These are phyloP conservation scores for Pseudogymnoascus sp. DNA, from an alignment of 2,329 filamentous ascomycete genomes.

Conservation along the genomic window DNA sequence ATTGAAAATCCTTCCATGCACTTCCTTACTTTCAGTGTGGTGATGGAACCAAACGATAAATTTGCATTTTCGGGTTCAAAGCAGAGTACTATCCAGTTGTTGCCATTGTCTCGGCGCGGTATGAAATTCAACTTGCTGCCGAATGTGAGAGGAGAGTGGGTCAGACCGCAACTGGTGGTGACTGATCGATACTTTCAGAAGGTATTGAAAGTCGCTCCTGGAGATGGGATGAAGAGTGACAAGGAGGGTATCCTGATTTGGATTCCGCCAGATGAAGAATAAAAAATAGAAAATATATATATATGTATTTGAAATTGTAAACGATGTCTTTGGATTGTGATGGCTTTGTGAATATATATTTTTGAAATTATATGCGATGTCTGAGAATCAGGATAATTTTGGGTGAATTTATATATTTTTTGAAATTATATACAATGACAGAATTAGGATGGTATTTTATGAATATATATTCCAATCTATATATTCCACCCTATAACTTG, in stretches of 20 bases:
- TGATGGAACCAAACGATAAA: constrained; percentile 84
- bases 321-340: constrained; percentile 7
- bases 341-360: constrained; percentile 8
- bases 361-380: constrained; percentile 6
- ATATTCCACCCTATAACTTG: not conserved
- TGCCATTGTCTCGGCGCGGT: constrained; percentile 69
- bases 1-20: constrained; percentile 94
- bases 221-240: constrained; percentile 59
- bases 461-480: not conserved
- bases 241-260: constrained; percentile 58
- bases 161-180: constrained; percentile 66
- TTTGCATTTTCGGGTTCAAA: constrained; percentile 93
- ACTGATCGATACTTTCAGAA: constrained; percentile 92
- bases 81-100: constrained; percentile 66
- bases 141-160: constrained; percentile 56
- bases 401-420: constrained; percentile 2
- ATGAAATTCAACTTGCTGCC: constrained; percentile 71
- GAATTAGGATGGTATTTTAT: constrained; percentile 10
- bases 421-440: not conserved
- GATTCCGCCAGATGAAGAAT: constrained; percentile 40
- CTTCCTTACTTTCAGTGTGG: constrained; percentile 85
- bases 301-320: constrained; percentile 7
- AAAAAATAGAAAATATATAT: constrained; percentile 5
- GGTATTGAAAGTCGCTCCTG: constrained; percentile 70
- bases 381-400: constrained; percentile 9